phyloP scores from a whole-genome alignment of 805 yeast genomes.

The Ogataea nonfermentans region DNA sequence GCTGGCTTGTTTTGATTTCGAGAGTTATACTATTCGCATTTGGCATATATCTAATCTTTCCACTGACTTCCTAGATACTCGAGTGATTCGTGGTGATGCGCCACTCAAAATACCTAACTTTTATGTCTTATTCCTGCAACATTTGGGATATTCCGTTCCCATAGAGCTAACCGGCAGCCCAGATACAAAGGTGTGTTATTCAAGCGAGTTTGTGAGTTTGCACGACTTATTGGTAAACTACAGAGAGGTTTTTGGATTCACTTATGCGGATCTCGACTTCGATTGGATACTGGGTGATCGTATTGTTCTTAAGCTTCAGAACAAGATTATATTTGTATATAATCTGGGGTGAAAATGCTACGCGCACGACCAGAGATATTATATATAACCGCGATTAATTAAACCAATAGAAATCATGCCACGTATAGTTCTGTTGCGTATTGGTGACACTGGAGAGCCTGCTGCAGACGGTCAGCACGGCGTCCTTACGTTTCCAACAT shows the following conservation, averaged over 20 bases:
- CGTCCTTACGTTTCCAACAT: constrained; percentile 50
- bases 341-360: constrained; percentile 10
- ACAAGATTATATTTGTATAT: constrained; percentile 27
- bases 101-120: constrained; percentile 31
- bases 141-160: constrained; percentile 1
- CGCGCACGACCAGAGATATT: constrained; percentile 4
- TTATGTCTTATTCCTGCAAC: constrained; percentile 25
- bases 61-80: constrained; percentile 15
- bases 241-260: constrained; percentile 20
- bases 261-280: constrained; percentile 19
- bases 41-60: constrained; percentile 19
- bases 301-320: constrained; percentile 21
- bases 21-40: constrained; percentile 18
- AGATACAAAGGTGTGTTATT: constrained; percentile 4
- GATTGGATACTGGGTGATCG: constrained; percentile 26
- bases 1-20: constrained; percentile 23
- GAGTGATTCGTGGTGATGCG: constrained; percentile 18
- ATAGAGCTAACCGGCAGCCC: constrained; percentile 3
- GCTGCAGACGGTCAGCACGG: constrained; percentile 40
- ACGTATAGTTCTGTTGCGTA: constrained; percentile 44
- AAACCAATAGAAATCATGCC: constrained; percentile 25
- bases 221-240: constrained; percentile 26
- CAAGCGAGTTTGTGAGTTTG: constrained; percentile 16
- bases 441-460: constrained; percentile 50
- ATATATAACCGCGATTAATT: constrained; percentile 8